Base-by-base conservation (phyloP, 768 basidiomycete genomes). In the Naganishia kalamii region DNA sequence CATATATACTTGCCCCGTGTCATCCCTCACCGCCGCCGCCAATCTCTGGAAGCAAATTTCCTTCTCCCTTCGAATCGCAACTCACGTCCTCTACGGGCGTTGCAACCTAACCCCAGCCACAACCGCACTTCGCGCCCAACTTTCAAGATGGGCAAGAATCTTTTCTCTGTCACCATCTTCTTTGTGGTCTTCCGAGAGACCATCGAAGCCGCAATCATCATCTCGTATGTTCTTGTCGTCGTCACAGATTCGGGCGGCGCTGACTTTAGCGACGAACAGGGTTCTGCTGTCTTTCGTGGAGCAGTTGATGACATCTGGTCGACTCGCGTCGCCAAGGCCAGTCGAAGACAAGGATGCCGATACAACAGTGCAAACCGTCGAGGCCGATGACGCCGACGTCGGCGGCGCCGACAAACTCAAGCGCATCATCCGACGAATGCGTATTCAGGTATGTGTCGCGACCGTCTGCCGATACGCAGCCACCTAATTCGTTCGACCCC, bases 161-260 rank as follows among this genome's bases (percentile, higher is more conserved):
- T 92, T 62, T 96, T 96, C 80, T 89, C 88, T 65, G 84, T 93
- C 63, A 86, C 91, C 73, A 91, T 97, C 70, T 96, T 92, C 82
- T 92, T 97, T 84, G 92, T 96, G 80, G 86, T 93, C 80, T 92
- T 94, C 78, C 85, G 92, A 75, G 92, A 96, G 83, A 88, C 90
- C 4, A 83, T 96, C 68, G 92, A 96, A 81, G 89, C 91, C 4
- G 86, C 85, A 46, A 88, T 97, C 81, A 90, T 98, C 82, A 80
- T 96, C 76, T 89, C 90, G 68, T 69, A 41, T 54, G 68, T 46
- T n/a, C 29, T 32, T 12, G 2, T 12, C 5, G 4, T 29, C 25
- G 21, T 23, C 17, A 35, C 30, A 13, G 30, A n/a, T 23, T 12
- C 12, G n/a, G 48, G 5, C 17, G 44, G 5, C 19, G 11, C 43